Evolutionary conservation across 768 basidiomycete species (phyloP), one percentile per base, ranked within the genome.

Genomic region (Lentinus tigrinus): DNA sequence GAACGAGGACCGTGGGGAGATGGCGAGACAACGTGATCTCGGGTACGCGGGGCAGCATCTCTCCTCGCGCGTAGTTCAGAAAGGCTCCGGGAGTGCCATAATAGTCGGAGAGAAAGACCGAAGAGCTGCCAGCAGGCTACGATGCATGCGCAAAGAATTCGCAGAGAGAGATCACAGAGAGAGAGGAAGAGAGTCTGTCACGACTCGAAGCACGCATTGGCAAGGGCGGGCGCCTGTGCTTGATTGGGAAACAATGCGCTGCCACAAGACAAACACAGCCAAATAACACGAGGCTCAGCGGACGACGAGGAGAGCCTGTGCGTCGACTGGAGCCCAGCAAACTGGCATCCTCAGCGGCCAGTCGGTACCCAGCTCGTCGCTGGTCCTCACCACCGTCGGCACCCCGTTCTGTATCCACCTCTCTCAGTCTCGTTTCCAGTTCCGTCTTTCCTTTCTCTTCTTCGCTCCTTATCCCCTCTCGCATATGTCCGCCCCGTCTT

Each of bases 401-500:
- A 44, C 26, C 39, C 38, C 21, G 39, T 38, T 26, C 47, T 58
- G 46, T 58, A 52, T 52, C 54, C 24, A 50, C 54, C 47, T 28
- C 56, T 54, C n/a, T 27, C 50, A 21, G 38, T 60, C 52, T 61
- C 26, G 54, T 27, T 26, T 53, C 53, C 64, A 57, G 51, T 63
- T 69, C 61, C 62, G 69, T 73, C 70, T 69, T 66, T 69, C 67
- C 68, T 69, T 70, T 71, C 68, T 67, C 75, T 71, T 71, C 74
- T 67, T 68, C 66, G 60, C 65, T 70, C 67, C 46, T 69, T 72
- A 63, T 62, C 62, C n/a, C n/a, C 72, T 63, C 77, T 52, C 60
- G 62, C 64, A 64, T 67, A 80, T 81, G 79, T 79, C 78, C 65
- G 62, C 69, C 49, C 65, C 74, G 44, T 57, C 73, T 37, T 64